Conservation (phyloP, 108 stramenopile species). For the Nitzschia sp. region DNA sequence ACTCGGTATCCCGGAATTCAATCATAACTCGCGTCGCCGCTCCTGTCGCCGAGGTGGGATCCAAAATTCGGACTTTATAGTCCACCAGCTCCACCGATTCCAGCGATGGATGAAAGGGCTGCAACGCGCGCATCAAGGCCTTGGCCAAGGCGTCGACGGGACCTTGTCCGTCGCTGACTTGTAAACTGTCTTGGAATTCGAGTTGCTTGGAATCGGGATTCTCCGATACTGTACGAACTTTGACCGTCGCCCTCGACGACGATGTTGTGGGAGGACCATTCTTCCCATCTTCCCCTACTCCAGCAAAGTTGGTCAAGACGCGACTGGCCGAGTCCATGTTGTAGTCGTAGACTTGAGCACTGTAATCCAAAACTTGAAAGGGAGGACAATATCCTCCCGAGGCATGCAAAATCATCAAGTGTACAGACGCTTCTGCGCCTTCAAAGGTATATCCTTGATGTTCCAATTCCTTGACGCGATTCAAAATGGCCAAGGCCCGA, state of each 20-base stretch:
- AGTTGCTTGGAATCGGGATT: slow-evolving; percentile 24
- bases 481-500: slow-evolving; percentile 80
- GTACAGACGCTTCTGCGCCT: slow-evolving; percentile 92
- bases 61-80: slow-evolving; percentile 95
- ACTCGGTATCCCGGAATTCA: slow-evolving; percentile 58
- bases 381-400: slow-evolving; percentile 86
- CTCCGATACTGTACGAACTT: slow-evolving; percentile 67
- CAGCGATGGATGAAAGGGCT: slow-evolving; percentile 77
- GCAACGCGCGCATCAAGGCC: slow-evolving; percentile 78
- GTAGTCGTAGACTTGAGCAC: slow-evolving; percentile 82
- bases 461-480: slow-evolving; percentile 87
- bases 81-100: slow-evolving; percentile 77
- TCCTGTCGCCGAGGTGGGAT: slow-evolving; percentile 82
- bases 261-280: slow-evolving; percentile 12
- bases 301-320: slow-evolving; percentile 46
- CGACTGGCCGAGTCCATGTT: slow-evolving; percentile 81
- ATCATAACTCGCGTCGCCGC: slow-evolving; percentile 94
- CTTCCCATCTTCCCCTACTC: background rate
- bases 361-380: slow-evolving; percentile 87
- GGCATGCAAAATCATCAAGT: slow-evolving; percentile 92
- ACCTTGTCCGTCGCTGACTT: slow-evolving; percentile 91
- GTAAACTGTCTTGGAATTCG: slow-evolving; percentile 60
- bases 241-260: slow-evolving; percentile 86
- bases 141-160: slow-evolving; percentile 91
- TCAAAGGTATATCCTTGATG: slow-evolving; percentile 93